Base-by-base conservation (phyloP, 345 rosid species). In the Cardamine resedifolia region DNA sequence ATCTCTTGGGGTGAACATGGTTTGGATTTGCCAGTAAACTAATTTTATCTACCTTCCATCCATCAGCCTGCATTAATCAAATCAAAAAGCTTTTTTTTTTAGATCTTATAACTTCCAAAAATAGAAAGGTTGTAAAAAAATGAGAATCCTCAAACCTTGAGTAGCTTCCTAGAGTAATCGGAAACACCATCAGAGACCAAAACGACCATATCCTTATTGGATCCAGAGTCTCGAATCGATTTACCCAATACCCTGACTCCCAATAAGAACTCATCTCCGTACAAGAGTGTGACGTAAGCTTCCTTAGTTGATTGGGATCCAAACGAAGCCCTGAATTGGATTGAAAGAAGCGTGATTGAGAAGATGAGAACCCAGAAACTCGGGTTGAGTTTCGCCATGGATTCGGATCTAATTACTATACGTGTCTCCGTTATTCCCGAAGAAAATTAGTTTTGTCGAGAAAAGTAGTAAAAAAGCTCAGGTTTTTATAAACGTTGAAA, bases 31-130 rank as follows among this genome's bases (percentile, higher is more conserved):
- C 89, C 65, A 94, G 67, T 69, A 94, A 82, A 76, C 87, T 89
- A 77, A 93, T 94, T 83, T 79, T 85, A 81, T 91, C 96, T 79
- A 91, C 86, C 66, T 82, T 89, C 97, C 96, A 94, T 51, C 97
- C 97, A 79, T 94, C 96, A 59, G 95, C 97, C 98, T 94, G 77
- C n/a, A n/a, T n/a, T n/a, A n/a, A n/a, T n/a, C n/a, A n/a, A n/a
- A n/a, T n/a, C n/a, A n/a, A n/a, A n/a, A n/a, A n/a, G n/a, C n/a
- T n/a, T n/a, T n/a, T 10, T 19, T 20, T 27, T 57, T 57, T 0
- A 64, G 72, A 66, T 66, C 61, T 48, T 19, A 4, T 36, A n/a
- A 8, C 24, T 33, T 66, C 31, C 23, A 38, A 30, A 38, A 58
- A 66, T 58, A 58, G 73, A 66, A 65, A 65, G 31, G 64, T 52